A percentile compares a stretch with the other conserved stretches of the same genome.
These are phyloP conservation scores for Termitomyces eurrhizus DNA, from an alignment of 768 basidiomycete genomes.

Conservation along the genomic window DNA sequence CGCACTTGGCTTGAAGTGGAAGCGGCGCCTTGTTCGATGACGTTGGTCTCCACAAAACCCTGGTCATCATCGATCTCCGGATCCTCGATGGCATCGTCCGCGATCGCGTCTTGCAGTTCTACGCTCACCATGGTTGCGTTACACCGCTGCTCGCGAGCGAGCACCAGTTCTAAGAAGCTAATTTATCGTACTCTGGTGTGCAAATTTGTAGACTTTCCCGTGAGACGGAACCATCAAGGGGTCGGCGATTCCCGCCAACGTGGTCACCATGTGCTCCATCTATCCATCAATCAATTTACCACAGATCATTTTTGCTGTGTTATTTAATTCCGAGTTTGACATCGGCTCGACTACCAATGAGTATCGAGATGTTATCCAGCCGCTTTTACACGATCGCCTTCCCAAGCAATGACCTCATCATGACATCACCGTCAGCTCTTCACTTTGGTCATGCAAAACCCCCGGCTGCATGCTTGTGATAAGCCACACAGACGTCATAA, in stretches of 20 bases:
- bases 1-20: conserved; percentile 2
- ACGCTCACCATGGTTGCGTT: not conserved
- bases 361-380: not conserved
- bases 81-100: not conserved
- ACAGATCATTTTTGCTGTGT: not conserved
- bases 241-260: not conserved
- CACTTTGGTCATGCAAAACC: not conserved
- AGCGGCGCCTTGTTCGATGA: conserved; percentile 4
- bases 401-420: not conserved
- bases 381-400: not conserved
- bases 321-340: not conserved
- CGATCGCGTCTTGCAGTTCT: not conserved
- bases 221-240: not conserved
- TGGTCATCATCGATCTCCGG: conserved; percentile 8
- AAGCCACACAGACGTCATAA: not conserved
- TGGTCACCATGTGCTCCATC: not conserved
- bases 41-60: conserved; percentile 8
- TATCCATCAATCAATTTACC: not conserved
- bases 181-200: not conserved
- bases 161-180: not conserved
- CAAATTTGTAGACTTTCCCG: not conserved
- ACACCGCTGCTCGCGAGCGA: not conserved
- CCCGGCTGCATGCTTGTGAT: not conserved
- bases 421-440: not conserved
- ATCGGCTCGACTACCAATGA: not conserved